Percentiles rank a stretch among this genome's conserved stretches.
phyloP scores from a whole-genome alignment of 768 basidiomycete species.

The Cyclocybe cylindracea region DNA sequence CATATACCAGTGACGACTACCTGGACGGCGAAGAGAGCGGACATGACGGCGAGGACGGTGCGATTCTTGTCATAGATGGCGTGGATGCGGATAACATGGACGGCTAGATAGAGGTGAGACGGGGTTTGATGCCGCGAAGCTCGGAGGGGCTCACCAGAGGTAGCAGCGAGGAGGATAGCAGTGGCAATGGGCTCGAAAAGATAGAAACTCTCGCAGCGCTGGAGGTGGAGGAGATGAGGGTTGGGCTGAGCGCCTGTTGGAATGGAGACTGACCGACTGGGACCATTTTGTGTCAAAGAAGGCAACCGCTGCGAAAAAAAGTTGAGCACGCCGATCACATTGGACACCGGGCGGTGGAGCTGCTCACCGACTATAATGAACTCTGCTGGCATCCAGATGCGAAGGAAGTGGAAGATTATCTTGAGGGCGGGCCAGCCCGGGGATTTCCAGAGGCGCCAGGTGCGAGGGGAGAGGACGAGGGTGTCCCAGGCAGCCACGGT shows the following conservation, averaged over 20 bases:
- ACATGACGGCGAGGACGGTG: slow-evolving; percentile 54
- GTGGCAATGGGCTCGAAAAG: slow-evolving; percentile 88
- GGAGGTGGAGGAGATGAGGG: neutral
- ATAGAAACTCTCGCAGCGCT: slow-evolving; percentile 72
- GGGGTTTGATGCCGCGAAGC: neutral
- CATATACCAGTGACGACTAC: slow-evolving; percentile 70
- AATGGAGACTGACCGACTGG: slow-evolving; percentile 40
- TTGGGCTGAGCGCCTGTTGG: neutral
- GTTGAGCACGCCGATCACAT: slow-evolving; percentile 7
- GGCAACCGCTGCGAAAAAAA: slow-evolving; percentile 58
- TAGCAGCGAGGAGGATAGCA: slow-evolving; percentile 74
- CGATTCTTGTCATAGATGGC: slow-evolving; percentile 75
- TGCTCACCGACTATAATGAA: slow-evolving; percentile 70
- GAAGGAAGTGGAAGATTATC: slow-evolving; percentile 70
- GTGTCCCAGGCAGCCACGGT: slow-evolving; percentile 91
- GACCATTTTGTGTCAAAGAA: slow-evolving; percentile 81
- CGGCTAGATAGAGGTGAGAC: slow-evolving; percentile 33
- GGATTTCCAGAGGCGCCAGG: slow-evolving; percentile 68
- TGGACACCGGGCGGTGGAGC: neutral
- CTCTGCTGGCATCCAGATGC: slow-evolving; percentile 78
- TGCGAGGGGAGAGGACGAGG: slow-evolving; percentile 78
- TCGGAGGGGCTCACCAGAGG: slow-evolving; percentile 46
- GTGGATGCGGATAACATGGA: slow-evolving; percentile 78
- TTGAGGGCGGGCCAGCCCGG: slow-evolving; percentile 79
- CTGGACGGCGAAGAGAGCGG: slow-evolving; percentile 64